Evolutionary conservation across 164 flowering plant species (phyloP).

Genomic region (Vitis amurensis): DNA sequence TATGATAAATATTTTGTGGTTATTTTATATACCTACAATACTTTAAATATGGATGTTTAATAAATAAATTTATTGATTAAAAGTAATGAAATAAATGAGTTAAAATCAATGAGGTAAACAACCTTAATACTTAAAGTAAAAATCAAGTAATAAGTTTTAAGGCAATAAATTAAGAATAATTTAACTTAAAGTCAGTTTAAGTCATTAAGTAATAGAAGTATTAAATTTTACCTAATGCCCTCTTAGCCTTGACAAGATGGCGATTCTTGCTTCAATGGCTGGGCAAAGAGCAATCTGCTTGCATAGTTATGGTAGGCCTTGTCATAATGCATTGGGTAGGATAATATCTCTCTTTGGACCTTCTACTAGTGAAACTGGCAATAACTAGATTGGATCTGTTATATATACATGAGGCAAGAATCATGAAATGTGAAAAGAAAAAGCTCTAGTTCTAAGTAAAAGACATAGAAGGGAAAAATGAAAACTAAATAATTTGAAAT

Average conservation of each 20-base stretch:
- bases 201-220: background rate
- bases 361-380: background rate
- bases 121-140: no score
- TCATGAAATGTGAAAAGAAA: background rate
- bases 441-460: no score
- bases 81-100: no score
- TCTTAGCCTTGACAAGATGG: background rate
- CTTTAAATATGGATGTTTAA: no score
- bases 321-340: background rate
- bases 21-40: no score
- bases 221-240: background rate
- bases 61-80: no score
- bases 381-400: background rate
- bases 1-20: no score
- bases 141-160: no score
- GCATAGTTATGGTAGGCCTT: background rate
- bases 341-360: background rate
- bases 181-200: no score
- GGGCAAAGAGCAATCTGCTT: background rate
- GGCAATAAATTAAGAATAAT: no score
- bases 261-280: background rate
- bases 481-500: background rate
- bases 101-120: no score
- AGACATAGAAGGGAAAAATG: background rate
- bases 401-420: background rate